Percentiles rank a stretch among this genome's conserved stretches.
These are phyloP conservation scores for Hypoxylon trugodes DNA, from an alignment of 495 filamentous ascomycete genomes.

Conservation along the genomic window DNA sequence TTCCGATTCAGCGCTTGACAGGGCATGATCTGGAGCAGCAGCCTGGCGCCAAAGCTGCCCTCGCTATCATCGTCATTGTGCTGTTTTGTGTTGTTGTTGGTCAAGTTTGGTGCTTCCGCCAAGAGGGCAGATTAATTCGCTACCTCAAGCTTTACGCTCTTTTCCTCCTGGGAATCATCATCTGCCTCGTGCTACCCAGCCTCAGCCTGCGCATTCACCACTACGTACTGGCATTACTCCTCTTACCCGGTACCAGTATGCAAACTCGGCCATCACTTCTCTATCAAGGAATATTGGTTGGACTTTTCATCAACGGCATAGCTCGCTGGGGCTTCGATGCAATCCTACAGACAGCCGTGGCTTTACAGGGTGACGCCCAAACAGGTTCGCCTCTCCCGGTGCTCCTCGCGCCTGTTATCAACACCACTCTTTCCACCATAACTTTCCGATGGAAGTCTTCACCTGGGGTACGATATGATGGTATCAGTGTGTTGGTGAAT, in stretches of 20 bases:
- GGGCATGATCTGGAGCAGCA: slow-evolving; percentile 78
- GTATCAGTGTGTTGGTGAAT: slow-evolving; percentile 88
- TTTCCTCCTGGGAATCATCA: slow-evolving; percentile 64
- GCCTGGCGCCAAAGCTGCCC: slow-evolving; percentile 76
- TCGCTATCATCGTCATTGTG: slow-evolving; percentile 71
- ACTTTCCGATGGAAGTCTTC: slow-evolving; percentile 63
- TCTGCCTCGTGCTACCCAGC: slow-evolving; percentile 76
- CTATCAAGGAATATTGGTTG: slow-evolving; percentile 88
- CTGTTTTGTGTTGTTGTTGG: slow-evolving; percentile 66
- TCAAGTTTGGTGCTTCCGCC: slow-evolving; percentile 78
- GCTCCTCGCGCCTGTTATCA: slow-evolving; percentile 60
- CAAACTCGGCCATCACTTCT: slow-evolving; percentile 81
- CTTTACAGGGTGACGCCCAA: slow-evolving; percentile 74
- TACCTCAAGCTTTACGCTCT: slow-evolving; percentile 77
- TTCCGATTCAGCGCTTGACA: slow-evolving; percentile 82
- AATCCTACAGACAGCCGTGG: slow-evolving; percentile 82
- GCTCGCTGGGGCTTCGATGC: slow-evolving; percentile 94
- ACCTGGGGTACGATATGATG: slow-evolving; percentile 73
- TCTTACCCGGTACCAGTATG: slow-evolving; percentile 84
- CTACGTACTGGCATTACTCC: slow-evolving; percentile 84
- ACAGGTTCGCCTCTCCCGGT: slow-evolving; percentile 74
- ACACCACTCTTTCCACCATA: slow-evolving; percentile 49
- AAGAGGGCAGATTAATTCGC: slow-evolving; percentile 71
- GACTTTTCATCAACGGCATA: slow-evolving; percentile 90
- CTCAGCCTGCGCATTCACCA: slow-evolving; percentile 93